Conservation (phyloP, 2,329 filamentous ascomycete species). For the Fusarium stilboides region DNA sequence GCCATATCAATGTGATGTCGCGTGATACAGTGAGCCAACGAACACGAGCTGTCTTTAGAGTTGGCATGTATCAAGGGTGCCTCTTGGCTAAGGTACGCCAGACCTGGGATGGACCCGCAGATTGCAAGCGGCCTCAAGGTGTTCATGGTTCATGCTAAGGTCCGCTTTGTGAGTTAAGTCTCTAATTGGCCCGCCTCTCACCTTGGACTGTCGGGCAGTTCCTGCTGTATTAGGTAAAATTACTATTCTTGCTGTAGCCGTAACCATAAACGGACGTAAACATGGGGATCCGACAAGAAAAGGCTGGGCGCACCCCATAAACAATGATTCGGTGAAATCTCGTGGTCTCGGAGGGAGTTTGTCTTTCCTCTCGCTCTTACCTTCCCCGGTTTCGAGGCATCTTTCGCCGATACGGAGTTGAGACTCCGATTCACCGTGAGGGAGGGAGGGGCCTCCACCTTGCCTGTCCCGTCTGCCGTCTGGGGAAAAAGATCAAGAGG, state of each 20-base stretch:
- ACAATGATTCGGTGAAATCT: constrained; percentile 36
- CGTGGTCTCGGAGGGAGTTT: constrained; percentile 32
- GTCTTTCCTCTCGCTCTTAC: neutral
- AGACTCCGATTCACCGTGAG: constrained; percentile 36
- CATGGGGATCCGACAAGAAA: constrained; percentile 14
- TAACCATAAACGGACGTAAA: constrained; percentile 17
- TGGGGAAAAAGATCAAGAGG: constrained; percentile 28
- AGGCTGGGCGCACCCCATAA: constrained; percentile 5
- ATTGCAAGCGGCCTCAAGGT: constrained; percentile 1
- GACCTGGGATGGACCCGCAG: constrained; percentile 28
- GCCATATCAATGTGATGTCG: neutral
- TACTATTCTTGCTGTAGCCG: constrained; percentile 22
- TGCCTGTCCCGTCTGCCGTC: constrained; percentile 21
- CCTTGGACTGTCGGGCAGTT: constrained; percentile 20
- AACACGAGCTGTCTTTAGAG: neutral
- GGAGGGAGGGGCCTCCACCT: constrained; percentile 21
- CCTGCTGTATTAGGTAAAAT: constrained; percentile 44
- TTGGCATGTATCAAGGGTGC: constrained; percentile 13
- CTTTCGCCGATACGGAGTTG: constrained; percentile 32
- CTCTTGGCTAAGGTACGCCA: constrained; percentile 35
- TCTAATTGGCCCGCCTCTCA: constrained; percentile 43
- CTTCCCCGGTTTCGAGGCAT: constrained; percentile 16
- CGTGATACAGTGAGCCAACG: constrained; percentile 6
- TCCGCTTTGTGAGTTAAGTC: constrained; percentile 16
- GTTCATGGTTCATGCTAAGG: constrained; percentile 4